Evolutionary conservation across 805 yeast genomes (phyloP).

Genomic region (Metschnikowia peoriensis): DNA sequence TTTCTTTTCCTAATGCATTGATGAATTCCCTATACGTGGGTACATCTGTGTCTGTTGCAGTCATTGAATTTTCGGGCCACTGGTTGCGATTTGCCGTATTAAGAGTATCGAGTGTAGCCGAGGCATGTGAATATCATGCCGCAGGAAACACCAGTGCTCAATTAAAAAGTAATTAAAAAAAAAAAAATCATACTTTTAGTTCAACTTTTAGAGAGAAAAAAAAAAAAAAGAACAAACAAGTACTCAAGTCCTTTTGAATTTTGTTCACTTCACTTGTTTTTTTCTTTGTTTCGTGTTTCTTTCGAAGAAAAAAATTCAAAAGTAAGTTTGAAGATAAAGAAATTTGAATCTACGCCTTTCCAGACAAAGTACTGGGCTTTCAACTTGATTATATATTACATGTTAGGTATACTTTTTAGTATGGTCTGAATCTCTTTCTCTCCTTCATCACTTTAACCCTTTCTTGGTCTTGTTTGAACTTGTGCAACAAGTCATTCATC

Average conservation of each 20-base stretch:
- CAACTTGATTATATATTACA: neutral
- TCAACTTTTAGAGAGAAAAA: no score
- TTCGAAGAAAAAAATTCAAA: no score
- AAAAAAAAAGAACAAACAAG: no score
- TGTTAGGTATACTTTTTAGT: constrained; percentile 32
- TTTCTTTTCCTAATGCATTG: constrained; percentile 3
- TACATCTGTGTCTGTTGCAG: neutral
- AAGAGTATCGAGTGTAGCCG: neutral
- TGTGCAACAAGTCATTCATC: constrained; percentile 79
- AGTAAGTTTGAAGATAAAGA: no score
- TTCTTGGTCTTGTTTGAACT: constrained; percentile 90
- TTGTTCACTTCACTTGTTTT: no score
- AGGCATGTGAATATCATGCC: no score
- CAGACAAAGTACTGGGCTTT: neutral
- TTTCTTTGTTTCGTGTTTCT: no score
- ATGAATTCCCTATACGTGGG: constrained; percentile 9
- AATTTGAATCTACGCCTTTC: neutral
- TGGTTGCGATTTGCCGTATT: neutral
- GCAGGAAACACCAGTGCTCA: no score
- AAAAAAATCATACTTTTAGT: no score
- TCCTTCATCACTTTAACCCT: constrained; percentile 76
- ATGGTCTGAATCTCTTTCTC: constrained; percentile 82
- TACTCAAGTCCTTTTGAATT: no score
- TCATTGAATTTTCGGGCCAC: neutral
- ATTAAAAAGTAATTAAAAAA: no score